Evolutionary conservation across 331 rosid genomes (phyloP).

Genomic region (Ulmus americana): DNA sequence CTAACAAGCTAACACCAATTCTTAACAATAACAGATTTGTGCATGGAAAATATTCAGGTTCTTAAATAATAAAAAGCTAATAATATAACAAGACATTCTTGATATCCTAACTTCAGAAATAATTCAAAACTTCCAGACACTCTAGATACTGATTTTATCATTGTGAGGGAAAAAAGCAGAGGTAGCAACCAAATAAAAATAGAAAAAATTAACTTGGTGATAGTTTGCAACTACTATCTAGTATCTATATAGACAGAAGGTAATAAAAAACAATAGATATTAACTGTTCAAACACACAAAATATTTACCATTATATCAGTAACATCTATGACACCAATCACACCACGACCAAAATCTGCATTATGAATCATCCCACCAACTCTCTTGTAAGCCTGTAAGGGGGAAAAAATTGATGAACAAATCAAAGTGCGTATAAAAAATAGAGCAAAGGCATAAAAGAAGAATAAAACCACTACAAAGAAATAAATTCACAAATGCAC

Average conservation of each 20-base stretch:
- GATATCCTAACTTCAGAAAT: too few species aligned
- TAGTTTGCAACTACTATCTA: too few species aligned
- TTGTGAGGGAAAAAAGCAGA: too few species aligned
- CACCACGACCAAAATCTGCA: conserved; percentile 54
- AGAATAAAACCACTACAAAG: not conserved
- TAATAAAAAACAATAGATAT: not conserved
- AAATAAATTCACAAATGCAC: not conserved
- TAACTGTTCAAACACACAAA: not conserved
- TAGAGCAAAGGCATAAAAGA: not conserved
- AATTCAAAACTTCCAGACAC: too few species aligned
- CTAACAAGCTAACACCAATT: not conserved
- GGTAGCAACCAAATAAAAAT: too few species aligned
- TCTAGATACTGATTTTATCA: too few species aligned
- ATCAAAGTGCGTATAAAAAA: not conserved
- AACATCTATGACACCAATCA: conserved; percentile 53
- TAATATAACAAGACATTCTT: too few species aligned
- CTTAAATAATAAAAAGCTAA: too few species aligned
- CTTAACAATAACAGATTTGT: too few species aligned
- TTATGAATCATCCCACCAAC: conserved; percentile 50
- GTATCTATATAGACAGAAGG: too few species aligned
- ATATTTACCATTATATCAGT: conserved; percentile 40
- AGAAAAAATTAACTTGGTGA: too few species aligned
- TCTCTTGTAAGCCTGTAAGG: conserved; percentile 52
- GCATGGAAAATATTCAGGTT: too few species aligned
- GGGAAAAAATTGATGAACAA: not conserved